Percentiles rank a stretch among this genome's conserved stretches.
Evolutionary conservation across 1,284 basidiomycete genomes (phyloP).

Genomic region (Papiliotrema laurentii): DNA sequence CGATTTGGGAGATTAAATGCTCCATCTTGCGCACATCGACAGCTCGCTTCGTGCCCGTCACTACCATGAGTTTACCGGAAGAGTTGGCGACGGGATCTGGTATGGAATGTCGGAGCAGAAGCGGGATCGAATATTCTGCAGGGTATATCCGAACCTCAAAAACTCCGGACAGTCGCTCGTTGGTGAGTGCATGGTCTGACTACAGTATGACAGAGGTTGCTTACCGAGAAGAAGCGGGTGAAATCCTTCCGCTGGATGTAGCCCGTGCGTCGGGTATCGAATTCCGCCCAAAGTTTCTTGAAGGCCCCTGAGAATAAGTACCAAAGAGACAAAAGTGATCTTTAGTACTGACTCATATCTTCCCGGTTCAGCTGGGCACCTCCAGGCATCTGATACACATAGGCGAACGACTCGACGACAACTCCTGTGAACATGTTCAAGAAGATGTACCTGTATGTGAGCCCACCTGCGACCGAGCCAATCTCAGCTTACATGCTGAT

Average conservation of each 20-base stretch:
- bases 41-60: slow-evolving; percentile 48
- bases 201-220: slow-evolving; percentile 33
- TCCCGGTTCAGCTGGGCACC: slow-evolving; percentile 79
- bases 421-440: slow-evolving; percentile 94
- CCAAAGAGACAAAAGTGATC: neutral
- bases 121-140: slow-evolving; percentile 58
- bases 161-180: slow-evolving; percentile 48
- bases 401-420: slow-evolving; percentile 94
- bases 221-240: slow-evolving; percentile 73
- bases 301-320: slow-evolving; percentile 54
- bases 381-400: slow-evolving; percentile 81
- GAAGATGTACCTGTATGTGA: slow-evolving; percentile 71
- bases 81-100: slow-evolving; percentile 28
- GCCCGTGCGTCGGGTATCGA: slow-evolving; percentile 72
- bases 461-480: neutral
- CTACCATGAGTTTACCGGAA: slow-evolving; percentile 18
- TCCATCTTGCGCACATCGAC: slow-evolving; percentile 66
- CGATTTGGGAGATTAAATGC: slow-evolving; percentile 59
- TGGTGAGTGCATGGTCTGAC: neutral
- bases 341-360: slow-evolving; percentile 62
- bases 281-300: slow-evolving; percentile 90
- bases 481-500: slow-evolving; percentile 72
- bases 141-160: slow-evolving; percentile 85
- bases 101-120: slow-evolving; percentile 51
- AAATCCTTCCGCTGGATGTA: slow-evolving; percentile 69